A percentile compares a stretch with the other conserved stretches of the same genome.
These are phyloP conservation scores for Pyrenula aspistea DNA, from an alignment of 495 filamentous ascomycete genomes.

Conservation along the genomic window DNA sequence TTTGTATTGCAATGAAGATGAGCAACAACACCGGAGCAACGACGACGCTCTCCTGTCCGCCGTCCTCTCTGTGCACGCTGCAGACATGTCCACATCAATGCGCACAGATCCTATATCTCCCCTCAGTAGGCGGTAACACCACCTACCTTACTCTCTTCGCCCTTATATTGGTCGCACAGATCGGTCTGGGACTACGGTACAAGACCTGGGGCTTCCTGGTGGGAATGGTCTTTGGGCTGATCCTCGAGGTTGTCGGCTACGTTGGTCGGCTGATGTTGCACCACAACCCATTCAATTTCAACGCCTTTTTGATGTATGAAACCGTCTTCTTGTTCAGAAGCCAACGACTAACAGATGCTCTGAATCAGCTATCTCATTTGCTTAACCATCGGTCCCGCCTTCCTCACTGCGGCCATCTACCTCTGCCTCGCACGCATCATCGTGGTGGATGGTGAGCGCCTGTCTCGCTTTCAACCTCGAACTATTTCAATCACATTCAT, in stretches of 20 bases:
- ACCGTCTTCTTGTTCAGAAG: slow-evolving; percentile 1
- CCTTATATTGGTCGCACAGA: slow-evolving; percentile 17
- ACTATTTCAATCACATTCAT: slow-evolving; percentile 42
- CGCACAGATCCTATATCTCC: slow-evolving; percentile 23
- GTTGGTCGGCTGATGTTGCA: slow-evolving; percentile 24
- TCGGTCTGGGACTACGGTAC: slow-evolving; percentile 14
- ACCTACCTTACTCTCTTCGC: slow-evolving; percentile 21
- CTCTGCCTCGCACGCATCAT: slow-evolving; percentile 42
- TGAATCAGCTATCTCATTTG: slow-evolving; percentile 30
- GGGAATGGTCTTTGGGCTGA: slow-evolving; percentile 13
- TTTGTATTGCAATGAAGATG: no score
- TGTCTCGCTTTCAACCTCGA: slow-evolving; percentile 35
- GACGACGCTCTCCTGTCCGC: no score
- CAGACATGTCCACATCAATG: slow-evolving; percentile 19
- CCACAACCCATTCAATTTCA: slow-evolving; percentile 22
- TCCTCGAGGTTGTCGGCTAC: slow-evolving; percentile 30
- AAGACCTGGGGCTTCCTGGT: slow-evolving; percentile 19
- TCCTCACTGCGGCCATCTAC: slow-evolving; percentile 44
- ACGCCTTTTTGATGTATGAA: slow-evolving; percentile 27
- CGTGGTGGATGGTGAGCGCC: slow-evolving; percentile 28
- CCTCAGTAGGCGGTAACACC: slow-evolving; percentile 21
- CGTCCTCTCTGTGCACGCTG: slow-evolving; percentile 21
- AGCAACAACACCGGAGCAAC: no score
- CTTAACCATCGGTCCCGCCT: slow-evolving; percentile 43
- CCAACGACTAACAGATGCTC: slow-evolving; percentile 3